Evolutionary conservation across 306 rosid genomes (phyloP), one percentile per base, ranked within the genome.

Genomic region (Casuarina equisetifolia): DNA sequence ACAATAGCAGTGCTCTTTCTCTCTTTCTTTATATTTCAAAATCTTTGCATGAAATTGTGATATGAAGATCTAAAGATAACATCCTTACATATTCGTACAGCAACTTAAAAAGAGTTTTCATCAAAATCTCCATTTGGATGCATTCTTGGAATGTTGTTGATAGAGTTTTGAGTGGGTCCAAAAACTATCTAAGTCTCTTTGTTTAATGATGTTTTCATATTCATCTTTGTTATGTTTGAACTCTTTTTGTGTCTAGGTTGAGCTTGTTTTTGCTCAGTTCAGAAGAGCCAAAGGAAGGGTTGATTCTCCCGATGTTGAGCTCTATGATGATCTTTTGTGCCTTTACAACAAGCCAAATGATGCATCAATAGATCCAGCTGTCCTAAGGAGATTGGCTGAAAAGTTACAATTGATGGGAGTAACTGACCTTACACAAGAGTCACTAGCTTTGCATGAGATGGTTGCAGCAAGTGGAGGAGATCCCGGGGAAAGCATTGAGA

Each of bases 401-500:
- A 96, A 89, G 74, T 81, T 96, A 83, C 92, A 96, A 43, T 83
- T 96, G 83, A 70, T 83, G 81, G 96, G 97, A 74, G 86, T 96
- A 82, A 79, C 80, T 44, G 98, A 92, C 57, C 96, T 96, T 49
- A 90, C 92, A 39, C 93, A 89, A 70, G 99, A 96, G 82, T 95
- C 99, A 39, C 82, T 91, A 8, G 97, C 99, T 62, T 83, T 96
- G 88, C 94, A 90, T 86, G 99, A 96, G 87, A 91, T 92, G 93
- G 97, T 91, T 85, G 32, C 89, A 80, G 75, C 85, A 48, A 91
- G 86, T 72, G 87, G 84, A 76, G 98, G 93, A 69, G 99, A 96
- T 82, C 97, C 97, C 49, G 99, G 94, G 70, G 90, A 85, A 62
- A 90, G 89, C 82, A 87, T 96, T 17, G 98, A 92, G 86, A 96